Evolutionary conservation across 257 asterid species (phyloP).

Genomic region (Rauvolfia tetraphylla): DNA sequence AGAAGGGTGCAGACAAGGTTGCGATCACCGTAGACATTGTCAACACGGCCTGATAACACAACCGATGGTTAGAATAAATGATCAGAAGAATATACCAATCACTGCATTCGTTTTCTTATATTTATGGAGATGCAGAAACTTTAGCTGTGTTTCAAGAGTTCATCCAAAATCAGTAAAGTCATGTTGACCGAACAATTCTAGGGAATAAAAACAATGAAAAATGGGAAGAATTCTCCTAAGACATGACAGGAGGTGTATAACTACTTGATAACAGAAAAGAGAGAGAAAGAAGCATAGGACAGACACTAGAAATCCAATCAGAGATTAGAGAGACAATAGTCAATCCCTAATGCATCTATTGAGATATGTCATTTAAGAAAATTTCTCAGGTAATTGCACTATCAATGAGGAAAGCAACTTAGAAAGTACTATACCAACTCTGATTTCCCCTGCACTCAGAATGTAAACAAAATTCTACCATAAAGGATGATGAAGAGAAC

Average conservation of each 20-base stretch:
- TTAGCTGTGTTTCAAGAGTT: not conserved
- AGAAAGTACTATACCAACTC: too few species aligned
- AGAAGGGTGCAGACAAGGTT: constrained; percentile 97
- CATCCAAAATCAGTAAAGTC: not conserved
- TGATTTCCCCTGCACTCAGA: not conserved
- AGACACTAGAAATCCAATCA: too few species aligned
- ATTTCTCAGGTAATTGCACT: not conserved
- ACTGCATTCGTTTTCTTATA: not conserved
- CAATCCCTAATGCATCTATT: not conserved
- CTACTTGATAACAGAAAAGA: not conserved
- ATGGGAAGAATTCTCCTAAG: not conserved
- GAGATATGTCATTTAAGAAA: not conserved
- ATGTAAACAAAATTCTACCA: not conserved
- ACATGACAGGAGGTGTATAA: not conserved
- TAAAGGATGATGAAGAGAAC: not conserved
- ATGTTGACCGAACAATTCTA: not conserved
- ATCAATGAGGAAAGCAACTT: not conserved
- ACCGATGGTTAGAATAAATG: constrained; percentile 10
- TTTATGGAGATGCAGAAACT: not conserved
- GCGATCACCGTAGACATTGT: constrained; percentile 98
- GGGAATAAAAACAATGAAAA: too few species aligned
- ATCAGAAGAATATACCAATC: not conserved
- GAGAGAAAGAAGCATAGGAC: not conserved
- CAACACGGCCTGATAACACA: constrained; percentile 65
- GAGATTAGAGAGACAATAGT: too few species aligned